These are phyloP conservation scores for Fusarium sp. DNA, from an alignment of 2,329 filamentous ascomycete species.

Conservation along the genomic window DNA sequence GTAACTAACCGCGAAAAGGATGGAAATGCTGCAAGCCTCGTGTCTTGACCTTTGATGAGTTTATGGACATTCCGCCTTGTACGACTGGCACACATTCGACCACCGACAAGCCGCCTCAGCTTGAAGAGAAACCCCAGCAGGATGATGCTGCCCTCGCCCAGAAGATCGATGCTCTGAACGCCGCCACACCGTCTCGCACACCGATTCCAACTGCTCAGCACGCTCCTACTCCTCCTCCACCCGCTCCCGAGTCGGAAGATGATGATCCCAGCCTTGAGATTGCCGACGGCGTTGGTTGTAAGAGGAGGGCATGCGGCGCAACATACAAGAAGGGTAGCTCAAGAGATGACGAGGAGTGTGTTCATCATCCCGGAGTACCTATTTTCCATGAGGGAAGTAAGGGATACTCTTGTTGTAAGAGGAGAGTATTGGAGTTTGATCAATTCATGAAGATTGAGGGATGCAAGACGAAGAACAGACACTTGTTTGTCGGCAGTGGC, in stretches of 20 bases:
- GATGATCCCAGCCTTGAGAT: constrained; percentile 83
- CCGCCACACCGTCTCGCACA: constrained; percentile 56
- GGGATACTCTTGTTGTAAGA: constrained; percentile 97
- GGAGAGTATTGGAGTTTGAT: constrained; percentile 94
- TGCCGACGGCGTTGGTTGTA: constrained; percentile 79
- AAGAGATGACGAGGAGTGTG: constrained; percentile 80
- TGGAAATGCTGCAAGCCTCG: constrained; percentile 99
- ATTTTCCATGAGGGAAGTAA: constrained; percentile 99
- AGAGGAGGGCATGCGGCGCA: constrained; percentile 78
- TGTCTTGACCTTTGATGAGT: constrained; percentile 97
- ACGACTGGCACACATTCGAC: constrained; percentile 93
- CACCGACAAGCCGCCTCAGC: constrained; percentile 75
- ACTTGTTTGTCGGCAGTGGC: constrained; percentile 86
- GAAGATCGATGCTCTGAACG: constrained; percentile 66
- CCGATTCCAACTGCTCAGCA: constrained; percentile 59
- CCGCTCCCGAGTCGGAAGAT: constrained; percentile 82
- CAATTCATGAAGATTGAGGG: constrained; percentile 97
- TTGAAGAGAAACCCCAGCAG: constrained; percentile 67
- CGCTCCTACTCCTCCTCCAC: constrained; percentile 65
- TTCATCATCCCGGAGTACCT: constrained; percentile 88
- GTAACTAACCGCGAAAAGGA: constrained; percentile 64
- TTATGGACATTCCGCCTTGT: constrained; percentile 91
- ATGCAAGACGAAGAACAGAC: constrained; percentile 82
- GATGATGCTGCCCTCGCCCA: constrained; percentile 56
- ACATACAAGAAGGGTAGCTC: constrained; percentile 70